These are phyloP conservation scores for Coemansia sp. DNA, from an alignment of 192 early-diverging fungal species.

Conservation along the genomic window DNA sequence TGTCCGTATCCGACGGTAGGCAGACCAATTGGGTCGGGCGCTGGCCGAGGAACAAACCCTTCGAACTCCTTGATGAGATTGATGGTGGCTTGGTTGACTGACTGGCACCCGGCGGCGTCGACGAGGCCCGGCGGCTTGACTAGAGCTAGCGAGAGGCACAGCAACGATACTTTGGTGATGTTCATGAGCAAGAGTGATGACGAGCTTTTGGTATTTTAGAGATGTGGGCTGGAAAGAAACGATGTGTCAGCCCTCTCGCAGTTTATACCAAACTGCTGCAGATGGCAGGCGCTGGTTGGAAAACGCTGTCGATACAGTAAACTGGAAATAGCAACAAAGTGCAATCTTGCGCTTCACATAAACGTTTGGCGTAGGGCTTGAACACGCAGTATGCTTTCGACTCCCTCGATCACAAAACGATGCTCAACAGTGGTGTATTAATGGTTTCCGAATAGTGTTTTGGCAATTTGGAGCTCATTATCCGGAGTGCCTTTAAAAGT, in stretches of 20 bases:
- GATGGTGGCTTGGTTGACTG: conserved; percentile 27
- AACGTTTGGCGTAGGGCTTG: neutral
- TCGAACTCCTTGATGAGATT: conserved; percentile 41
- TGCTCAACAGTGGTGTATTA: no score
- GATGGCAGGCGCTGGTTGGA: neutral
- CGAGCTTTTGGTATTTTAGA: neutral
- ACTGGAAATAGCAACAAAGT: neutral
- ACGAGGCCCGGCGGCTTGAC: neutral
- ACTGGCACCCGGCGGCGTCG: neutral
- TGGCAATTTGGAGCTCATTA: no score
- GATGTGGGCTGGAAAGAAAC: neutral
- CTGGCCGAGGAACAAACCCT: conserved; percentile 40
- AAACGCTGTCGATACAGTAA: neutral
- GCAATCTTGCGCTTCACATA: neutral
- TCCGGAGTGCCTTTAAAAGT: no score
- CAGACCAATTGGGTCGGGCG: conserved; percentile 48
- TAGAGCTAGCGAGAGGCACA: neutral
- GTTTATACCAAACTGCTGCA: neutral
- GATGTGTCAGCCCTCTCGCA: neutral
- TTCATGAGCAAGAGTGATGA: neutral
- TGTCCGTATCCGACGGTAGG: conserved; percentile 53
- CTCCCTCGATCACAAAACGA: no score
- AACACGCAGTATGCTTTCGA: neutral
- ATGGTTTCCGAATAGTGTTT: no score
- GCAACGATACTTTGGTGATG: neutral